phyloP scores from a whole-genome alignment of 495 filamentous ascomycete genomes.

The Tuber magnatum region DNA sequence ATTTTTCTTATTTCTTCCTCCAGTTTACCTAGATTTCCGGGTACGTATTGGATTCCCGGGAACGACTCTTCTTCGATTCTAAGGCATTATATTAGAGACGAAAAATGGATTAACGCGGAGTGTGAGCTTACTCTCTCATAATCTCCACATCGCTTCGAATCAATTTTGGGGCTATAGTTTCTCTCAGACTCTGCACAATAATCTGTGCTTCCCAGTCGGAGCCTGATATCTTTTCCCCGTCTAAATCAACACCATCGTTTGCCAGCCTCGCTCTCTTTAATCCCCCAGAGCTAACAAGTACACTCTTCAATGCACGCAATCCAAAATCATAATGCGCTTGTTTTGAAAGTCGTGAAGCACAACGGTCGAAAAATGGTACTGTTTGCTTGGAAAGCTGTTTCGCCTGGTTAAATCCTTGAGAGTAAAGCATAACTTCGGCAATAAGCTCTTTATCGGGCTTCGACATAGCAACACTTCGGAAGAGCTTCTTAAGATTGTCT shows the following conservation, averaged over 20 bases:
- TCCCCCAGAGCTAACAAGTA: conserved; percentile 91
- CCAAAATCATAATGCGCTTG: conserved; percentile 99
- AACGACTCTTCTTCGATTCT: conserved; percentile 76
- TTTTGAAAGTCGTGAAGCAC: conserved; percentile 70
- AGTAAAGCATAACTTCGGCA: conserved; percentile 98
- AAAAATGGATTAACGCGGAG: not conserved
- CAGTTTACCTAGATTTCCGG: conserved; percentile 72
- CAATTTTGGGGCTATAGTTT: conserved; percentile 96
- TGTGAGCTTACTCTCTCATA: conserved; percentile 53
- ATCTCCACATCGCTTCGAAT: conserved; percentile 81
- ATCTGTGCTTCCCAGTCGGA: conserved; percentile 75
- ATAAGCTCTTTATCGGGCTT: conserved; percentile 99
- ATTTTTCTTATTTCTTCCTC: conserved; percentile 73
- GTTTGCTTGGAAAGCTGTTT: conserved; percentile 87
- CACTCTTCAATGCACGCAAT: conserved; percentile 93
- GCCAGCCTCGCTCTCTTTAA: conserved; percentile 79
- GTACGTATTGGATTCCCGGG: conserved; percentile 85
- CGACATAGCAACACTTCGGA: conserved; percentile 98
- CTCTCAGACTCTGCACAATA: conserved; percentile 93
- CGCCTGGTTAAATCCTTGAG: conserved; percentile 93
- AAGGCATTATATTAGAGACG: conserved; percentile 2
- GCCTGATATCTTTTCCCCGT: conserved; percentile 51
- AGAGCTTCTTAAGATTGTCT: conserved; percentile 98
- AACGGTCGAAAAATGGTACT: conserved; percentile 95
- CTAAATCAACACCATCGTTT: conserved; percentile 43